phyloP scores from a whole-genome alignment of 306 rosid species.

The Rosa lucieae region DNA sequence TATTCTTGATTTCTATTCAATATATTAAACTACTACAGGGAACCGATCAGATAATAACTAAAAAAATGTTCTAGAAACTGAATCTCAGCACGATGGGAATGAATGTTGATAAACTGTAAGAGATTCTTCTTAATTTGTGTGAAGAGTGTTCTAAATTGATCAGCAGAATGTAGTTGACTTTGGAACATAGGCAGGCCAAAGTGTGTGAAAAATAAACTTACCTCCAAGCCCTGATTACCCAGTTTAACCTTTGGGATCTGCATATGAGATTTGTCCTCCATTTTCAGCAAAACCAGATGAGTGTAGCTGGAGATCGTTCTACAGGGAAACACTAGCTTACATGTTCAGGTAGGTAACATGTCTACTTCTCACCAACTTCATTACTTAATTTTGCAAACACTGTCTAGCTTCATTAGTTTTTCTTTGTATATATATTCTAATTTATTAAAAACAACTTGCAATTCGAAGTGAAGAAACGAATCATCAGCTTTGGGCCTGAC shows the following conservation, averaged over 20 bases:
- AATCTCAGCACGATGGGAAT: not conserved
- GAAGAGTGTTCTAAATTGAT: not conserved
- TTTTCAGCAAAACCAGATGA: conserved; percentile 23
- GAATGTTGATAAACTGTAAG: not conserved
- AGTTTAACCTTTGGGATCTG: conserved; percentile 61
- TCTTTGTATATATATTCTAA: no score
- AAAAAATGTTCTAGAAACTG: not conserved
- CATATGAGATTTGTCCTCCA: conserved; percentile 38
- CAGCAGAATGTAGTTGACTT: not conserved
- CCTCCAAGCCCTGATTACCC: conserved; percentile 81
- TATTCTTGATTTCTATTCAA: no score
- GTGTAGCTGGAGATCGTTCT: not conserved
- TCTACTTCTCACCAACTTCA: conserved; percentile 13
- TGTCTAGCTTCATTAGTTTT: no score
- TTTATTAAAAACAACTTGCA: no score
- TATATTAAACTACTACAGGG: not conserved
- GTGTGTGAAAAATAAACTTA: conserved; percentile 5
- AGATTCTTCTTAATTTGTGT: not conserved
- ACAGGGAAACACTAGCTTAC: not conserved
- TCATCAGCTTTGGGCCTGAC: no score
- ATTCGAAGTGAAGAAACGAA: no score
- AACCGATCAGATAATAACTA: not conserved
- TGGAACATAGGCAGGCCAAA: not conserved
- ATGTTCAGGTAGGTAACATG: not conserved
- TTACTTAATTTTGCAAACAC: no score